Base-by-base conservation (phyloP, 306 rosid species). In the Carpinus fangiana region DNA sequence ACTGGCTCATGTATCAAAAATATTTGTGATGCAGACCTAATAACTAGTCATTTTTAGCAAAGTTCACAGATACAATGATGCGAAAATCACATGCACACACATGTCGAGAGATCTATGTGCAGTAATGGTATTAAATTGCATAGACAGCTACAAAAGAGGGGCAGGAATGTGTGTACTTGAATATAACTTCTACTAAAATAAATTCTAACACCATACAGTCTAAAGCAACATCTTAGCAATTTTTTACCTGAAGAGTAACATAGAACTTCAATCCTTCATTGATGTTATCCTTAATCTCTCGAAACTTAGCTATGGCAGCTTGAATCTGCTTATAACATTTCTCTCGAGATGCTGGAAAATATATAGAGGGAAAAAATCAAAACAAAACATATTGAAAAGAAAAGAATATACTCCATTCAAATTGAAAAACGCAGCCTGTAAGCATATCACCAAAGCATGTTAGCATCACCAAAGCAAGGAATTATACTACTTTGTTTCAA, bases 311-410 rank as follows among this genome's bases (percentile, higher is more conserved):
- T 74, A 95, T 86, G 67, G 97, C 92, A 84, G 96, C 96, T 86
- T 95, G 97, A 87, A 95, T 91, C 85, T 95, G 99, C 90, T 93
- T 92, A 87, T 93, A 91, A 85, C 90, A 89, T 82, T 89, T 95
- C 88, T 91, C 97, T 59, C 97, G 97, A 13, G 98, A 95, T 50
- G 90, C 99, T 93, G 87, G 66, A 73, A 84, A 70, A 81, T 51
- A 48, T 65, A 68, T 73, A 73, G 60, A 76, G 78, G 61, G 72
- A 84, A 76, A 86, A 69, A 53, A 76, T 73, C 67, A 80, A 72
- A 70, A 64, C 66, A 65, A 2, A 75, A 56, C 53, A 74, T 13
- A 5, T 1, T 17, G 59, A 46, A 59, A 52, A 43, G 36, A 67
- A 18, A 31, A 8, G 54, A 78, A 78, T 60, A 36, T 16, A 77